phyloP scores from a whole-genome alignment of 805 yeast genomes.

The Groenewaldozyma tartarivorans region DNA sequence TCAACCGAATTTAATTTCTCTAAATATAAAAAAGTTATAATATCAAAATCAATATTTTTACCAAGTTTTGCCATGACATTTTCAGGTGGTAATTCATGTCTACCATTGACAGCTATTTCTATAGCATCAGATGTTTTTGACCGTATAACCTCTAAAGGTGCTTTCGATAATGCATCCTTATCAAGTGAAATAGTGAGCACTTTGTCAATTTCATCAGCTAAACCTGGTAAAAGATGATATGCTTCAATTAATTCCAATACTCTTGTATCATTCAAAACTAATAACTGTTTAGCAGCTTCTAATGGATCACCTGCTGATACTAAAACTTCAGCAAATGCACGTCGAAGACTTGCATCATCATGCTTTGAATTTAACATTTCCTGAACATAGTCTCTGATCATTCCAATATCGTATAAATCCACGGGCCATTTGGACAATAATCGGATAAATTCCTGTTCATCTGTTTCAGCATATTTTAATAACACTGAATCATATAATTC shows the following conservation, averaged over 20 bases:
- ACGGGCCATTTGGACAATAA: conserved; percentile 51
- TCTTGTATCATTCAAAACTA: conserved; percentile 43
- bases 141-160: conserved; percentile 35
- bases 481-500: conserved; percentile 40
- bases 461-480: conserved; percentile 33
- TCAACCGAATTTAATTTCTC: conserved; percentile 50
- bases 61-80: conserved; percentile 40
- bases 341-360: conserved; percentile 16
- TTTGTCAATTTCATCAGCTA: conserved; percentile 40
- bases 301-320: conserved; percentile 47
- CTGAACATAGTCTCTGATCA: conserved; percentile 37
- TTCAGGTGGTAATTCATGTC: conserved; percentile 55
- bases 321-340: conserved; percentile 36
- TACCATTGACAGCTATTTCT: conserved; percentile 46
- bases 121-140: conserved; percentile 37
- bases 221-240: conserved; percentile 51
- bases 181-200: conserved; percentile 25
- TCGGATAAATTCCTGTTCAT: conserved; percentile 31
- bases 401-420: conserved; percentile 38
- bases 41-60: conserved; percentile 19
- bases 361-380: conserved; percentile 5
- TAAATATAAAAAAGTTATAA: conserved; percentile 56
- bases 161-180: conserved; percentile 25
- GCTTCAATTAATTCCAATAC: conserved; percentile 50
- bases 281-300: conserved; percentile 56